Base-by-base conservation (phyloP, 1,284 basidiomycete genomes). In the Pseudozyma sp. region DNA sequence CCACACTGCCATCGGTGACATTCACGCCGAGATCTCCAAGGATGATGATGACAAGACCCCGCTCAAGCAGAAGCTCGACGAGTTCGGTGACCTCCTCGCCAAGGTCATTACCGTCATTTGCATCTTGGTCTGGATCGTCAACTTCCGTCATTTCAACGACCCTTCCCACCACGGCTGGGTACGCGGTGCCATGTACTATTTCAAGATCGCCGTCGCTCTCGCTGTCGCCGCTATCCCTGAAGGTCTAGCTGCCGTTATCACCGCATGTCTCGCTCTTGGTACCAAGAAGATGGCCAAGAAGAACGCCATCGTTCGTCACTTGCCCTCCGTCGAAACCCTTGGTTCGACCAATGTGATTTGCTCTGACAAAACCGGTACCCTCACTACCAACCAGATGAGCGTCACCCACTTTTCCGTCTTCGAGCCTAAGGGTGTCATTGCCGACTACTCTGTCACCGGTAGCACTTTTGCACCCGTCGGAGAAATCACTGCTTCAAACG, bases 301-400 rank as follows among this genome's bases (percentile, higher is more conserved):
- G 61, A 82, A 85, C 66, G 83, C 83, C 38, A 85, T 85, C 61
- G 83, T 85, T 36, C 73, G 82, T 11, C 82, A 84, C 52, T 49
- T 85, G 34, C 82, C 83, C 19, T 79, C 77, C 14, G 82, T 85
- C 19, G 83, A 85, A 70, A 84, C 82, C 36, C 78, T 85, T 6
- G 83, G 82, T 14, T 82, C 79, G 5, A 84, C 82, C 57, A 83
- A 82, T 52, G 82, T 84, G 52, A 84, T 85, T 50, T 85, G 83
- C 77, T 85, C 83, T 31, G 83, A 85, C 81, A 85, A 85, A 78
- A 85, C 83, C 36, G 83, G 83, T 19, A 85, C 83, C 2, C 73
- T 85, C 18, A 85, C 83, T 19, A 85, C 83, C 44, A 84, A 85
- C 61, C 79, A 85, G 63, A 84, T 85, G 82, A 82, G 81, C 52